A percentile compares a stretch with the other conserved stretches of the same genome.
phyloP scores from a whole-genome alignment of 352 stramenopile species.

The Halophytophthora polymorphica region DNA sequence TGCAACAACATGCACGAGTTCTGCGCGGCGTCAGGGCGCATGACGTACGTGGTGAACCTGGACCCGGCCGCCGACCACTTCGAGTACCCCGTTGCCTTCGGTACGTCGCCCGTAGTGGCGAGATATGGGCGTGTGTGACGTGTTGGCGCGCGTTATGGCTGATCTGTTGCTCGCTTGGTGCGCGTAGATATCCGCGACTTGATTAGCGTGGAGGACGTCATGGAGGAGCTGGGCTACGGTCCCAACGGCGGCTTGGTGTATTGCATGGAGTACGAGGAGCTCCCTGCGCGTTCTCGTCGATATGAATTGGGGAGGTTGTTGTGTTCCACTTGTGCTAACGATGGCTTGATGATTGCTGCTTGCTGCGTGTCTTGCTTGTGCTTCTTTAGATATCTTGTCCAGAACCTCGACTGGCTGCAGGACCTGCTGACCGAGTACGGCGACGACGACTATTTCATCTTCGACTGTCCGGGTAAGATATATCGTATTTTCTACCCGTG shows the following conservation, averaged over 20 bases:
- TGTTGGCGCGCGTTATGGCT: not conserved
- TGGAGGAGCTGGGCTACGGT: conserved; percentile 96
- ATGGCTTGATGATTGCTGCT: conserved; percentile 3
- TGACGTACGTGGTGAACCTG: conserved; percentile 96
- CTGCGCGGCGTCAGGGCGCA: conserved; percentile 74
- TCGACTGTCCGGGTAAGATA: conserved; percentile 98
- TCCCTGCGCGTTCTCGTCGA: no score
- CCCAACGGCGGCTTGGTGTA: conserved; percentile 98
- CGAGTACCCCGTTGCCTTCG: conserved; percentile 87
- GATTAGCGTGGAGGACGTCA: conserved; percentile 96
- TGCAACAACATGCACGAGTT: conserved; percentile 94
- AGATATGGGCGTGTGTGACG: conserved; percentile 11
- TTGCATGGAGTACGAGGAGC: conserved; percentile 96
- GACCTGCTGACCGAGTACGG: conserved; percentile 89
- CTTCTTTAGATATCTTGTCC: conserved; percentile 65
- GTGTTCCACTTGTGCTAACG: not conserved
- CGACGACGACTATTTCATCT: conserved; percentile 97
- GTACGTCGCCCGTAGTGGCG: conserved; percentile 33
- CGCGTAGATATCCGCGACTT: conserved; percentile 91
- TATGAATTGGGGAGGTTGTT: conserved; percentile 14
- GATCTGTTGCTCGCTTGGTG: no score
- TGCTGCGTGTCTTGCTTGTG: no score
- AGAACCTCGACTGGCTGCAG: conserved; percentile 96
- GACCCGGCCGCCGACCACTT: conserved; percentile 93
- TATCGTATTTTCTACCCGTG: no score